Evolutionary conservation across 768 basidiomycete species (phyloP).

Genomic region (Daedaleopsis sinensis): DNA sequence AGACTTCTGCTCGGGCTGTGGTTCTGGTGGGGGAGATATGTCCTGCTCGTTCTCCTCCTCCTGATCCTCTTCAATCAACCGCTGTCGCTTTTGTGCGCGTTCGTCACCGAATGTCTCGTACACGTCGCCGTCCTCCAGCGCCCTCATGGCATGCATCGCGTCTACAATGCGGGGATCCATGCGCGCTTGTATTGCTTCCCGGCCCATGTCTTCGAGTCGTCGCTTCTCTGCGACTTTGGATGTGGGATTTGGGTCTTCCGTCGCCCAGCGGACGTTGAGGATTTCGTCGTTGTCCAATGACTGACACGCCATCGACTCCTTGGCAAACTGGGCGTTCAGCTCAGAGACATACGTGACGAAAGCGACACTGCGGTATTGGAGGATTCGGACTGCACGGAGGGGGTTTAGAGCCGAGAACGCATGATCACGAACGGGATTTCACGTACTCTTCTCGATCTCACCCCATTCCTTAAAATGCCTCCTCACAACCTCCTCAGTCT

Average conservation of each 20-base stretch:
- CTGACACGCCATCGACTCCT: slow-evolving; percentile 99
- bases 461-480: slow-evolving; percentile 98
- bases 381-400: slow-evolving; percentile 66
- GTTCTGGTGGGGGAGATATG: slow-evolving; percentile 28
- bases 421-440: background rate
- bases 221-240: slow-evolving; percentile 86
- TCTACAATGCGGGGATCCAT: slow-evolving; percentile 91
- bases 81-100: slow-evolving; percentile 39
- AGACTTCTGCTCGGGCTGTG: slow-evolving; percentile 40
- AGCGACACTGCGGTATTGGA: slow-evolving; percentile 93
- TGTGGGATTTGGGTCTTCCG: slow-evolving; percentile 95
- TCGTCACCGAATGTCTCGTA: slow-evolving; percentile 42
- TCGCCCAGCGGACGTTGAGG: slow-evolving; percentile 98
- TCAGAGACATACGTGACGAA: slow-evolving; percentile 96
- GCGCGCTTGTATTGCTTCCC: slow-evolving; percentile 80
- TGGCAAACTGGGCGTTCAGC: slow-evolving; percentile 89
- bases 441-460: slow-evolving; percentile 86
- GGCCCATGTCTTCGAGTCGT: slow-evolving; percentile 81
- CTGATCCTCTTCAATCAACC: slow-evolving; percentile 31
- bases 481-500: slow-evolving; percentile 89
- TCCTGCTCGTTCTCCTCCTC: slow-evolving; percentile 14
- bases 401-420: slow-evolving; percentile 21
- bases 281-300: slow-evolving; percentile 97
- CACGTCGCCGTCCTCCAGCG: slow-evolving; percentile 79
- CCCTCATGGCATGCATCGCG: slow-evolving; percentile 83